Percentiles rank a stretch among this genome's conserved stretches.
Evolutionary conservation across 208 protist genomes (phyloP).

Genomic region (Zelonia costaricensis): DNA sequence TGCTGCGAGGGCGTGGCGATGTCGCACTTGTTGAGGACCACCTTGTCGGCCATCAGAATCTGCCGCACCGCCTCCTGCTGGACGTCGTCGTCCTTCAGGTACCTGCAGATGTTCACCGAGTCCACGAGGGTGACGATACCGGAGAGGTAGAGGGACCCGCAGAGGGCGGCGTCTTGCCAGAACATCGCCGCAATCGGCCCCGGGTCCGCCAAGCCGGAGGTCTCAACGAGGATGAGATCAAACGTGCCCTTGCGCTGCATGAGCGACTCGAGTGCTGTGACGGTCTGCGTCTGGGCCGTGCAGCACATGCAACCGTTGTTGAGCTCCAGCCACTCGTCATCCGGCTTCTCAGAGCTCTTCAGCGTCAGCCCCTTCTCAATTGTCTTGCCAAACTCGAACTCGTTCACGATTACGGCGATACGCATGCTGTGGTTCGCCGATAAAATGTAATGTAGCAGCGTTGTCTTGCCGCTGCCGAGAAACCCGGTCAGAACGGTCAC

Average conservation of each 20-base stretch:
- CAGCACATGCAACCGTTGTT: slow-evolving; percentile 97
- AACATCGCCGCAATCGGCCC: slow-evolving; percentile 93
- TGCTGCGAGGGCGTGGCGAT: slow-evolving; percentile 67
- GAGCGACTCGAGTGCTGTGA: slow-evolving; percentile 82
- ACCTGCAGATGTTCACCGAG: slow-evolving; percentile 81
- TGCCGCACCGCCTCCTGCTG: slow-evolving; percentile 81
- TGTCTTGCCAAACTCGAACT: slow-evolving; percentile 91
- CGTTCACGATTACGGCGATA: slow-evolving; percentile 96
- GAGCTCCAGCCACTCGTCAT: slow-evolving; percentile 96
- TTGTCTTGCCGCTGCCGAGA: slow-evolving; percentile 94
- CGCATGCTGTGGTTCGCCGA: slow-evolving; percentile 80
- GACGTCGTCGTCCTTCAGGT: slow-evolving; percentile 70
- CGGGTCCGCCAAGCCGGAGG: slow-evolving; percentile 92
- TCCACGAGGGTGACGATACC: slow-evolving; percentile 92
- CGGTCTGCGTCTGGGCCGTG: slow-evolving; percentile 89
- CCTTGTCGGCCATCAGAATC: slow-evolving; percentile 92
- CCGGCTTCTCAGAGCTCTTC: slow-evolving; percentile 89
- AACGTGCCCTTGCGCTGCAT: slow-evolving; percentile 87
- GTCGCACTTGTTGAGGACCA: slow-evolving; percentile 97
- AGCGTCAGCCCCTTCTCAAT: slow-evolving; percentile 92
- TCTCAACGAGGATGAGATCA: slow-evolving; percentile 92
- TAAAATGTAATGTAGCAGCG: slow-evolving; percentile 93
- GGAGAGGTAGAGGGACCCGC: slow-evolving; percentile 79
- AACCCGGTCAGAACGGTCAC: slow-evolving; percentile 95
- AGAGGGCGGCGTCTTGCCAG: slow-evolving; percentile 93